phyloP scores from a whole-genome alignment of 805 yeast genomes.

The Cyberlindnera xylosilytica region DNA sequence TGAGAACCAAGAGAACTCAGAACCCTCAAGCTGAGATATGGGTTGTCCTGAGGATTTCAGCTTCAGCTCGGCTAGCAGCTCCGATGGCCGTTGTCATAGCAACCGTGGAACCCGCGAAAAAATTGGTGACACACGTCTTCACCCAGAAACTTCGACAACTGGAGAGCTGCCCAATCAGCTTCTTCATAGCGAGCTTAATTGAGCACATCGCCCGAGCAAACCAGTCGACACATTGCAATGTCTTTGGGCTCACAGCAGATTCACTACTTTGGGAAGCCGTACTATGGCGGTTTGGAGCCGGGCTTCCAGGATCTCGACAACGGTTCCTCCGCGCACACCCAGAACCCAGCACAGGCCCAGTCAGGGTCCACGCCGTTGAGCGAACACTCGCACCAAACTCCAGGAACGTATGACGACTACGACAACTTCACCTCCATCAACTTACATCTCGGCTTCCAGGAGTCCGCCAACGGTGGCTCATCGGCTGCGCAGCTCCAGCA shows the following conservation, averaged over 20 bases:
- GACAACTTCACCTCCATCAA: slow-evolving; percentile 22
- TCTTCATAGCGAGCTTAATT: background rate
- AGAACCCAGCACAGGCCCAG: slow-evolving; percentile 4
- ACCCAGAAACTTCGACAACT: background rate
- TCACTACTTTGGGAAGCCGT: slow-evolving; percentile 19
- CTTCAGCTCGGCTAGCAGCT: no score
- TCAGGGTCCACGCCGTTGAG: background rate
- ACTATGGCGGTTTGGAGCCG: slow-evolving; percentile 21
- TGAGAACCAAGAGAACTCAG: no score
- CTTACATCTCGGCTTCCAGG: slow-evolving; percentile 18
- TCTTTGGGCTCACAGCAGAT: slow-evolving; percentile 23
- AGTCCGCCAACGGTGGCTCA: no score
- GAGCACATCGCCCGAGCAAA: no score
- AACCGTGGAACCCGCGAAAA: background rate
- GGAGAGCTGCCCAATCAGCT: background rate
- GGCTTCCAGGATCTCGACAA: slow-evolving; percentile 20
- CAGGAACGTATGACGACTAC: slow-evolving; percentile 14
- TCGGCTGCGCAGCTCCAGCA: slow-evolving; percentile 4
- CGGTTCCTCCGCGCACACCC: background rate
- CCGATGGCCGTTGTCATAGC: background rate
- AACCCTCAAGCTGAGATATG: background rate
- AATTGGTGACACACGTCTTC: background rate
- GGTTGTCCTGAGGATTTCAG: no score
- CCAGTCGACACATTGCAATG: slow-evolving; percentile 6
- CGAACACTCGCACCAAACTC: slow-evolving; percentile 7